Evolutionary conservation across 805 yeast genomes (phyloP).

Genomic region (Starmerella powellii): DNA sequence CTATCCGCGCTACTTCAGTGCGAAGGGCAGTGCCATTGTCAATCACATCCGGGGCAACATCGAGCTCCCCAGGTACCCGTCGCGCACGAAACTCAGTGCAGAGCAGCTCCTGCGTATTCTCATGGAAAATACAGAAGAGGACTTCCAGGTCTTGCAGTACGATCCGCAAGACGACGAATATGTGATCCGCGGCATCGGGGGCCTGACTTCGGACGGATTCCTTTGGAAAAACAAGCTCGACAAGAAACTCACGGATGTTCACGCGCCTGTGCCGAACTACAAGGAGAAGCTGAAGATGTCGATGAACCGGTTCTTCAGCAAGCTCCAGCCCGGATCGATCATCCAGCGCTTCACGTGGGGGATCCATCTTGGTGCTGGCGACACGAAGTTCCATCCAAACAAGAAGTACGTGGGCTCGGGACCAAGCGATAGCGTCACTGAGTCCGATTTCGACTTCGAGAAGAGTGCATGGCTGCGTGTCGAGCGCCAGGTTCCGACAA

Average conservation of each 20-base stretch:
- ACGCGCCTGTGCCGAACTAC: constrained; percentile 64
- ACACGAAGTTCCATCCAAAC: constrained; percentile 36
- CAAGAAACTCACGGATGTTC: constrained; percentile 47
- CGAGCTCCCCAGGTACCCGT: constrained; percentile 8
- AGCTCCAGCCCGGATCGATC: constrained; percentile 41
- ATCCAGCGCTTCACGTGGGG: constrained; percentile 64
- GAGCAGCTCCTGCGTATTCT: constrained; percentile 11
- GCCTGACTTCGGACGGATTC: constrained; percentile 64
- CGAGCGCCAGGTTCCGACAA: constrained; percentile 47
- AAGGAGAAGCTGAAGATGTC: constrained; percentile 42
- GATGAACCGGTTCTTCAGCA: constrained; percentile 56
- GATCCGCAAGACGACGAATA: constrained; percentile 29
- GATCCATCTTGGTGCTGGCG: constrained; percentile 34
- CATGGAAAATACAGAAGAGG: constrained; percentile 44
- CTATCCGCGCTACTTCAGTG: constrained; percentile 43
- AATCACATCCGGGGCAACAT: constrained; percentile 4
- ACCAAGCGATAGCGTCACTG: constrained; percentile 1
- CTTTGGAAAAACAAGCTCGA: constrained; percentile 46
- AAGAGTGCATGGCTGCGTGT: constrained; percentile 40
- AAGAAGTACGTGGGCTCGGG: constrained; percentile 31
- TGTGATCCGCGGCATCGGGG: constrained; percentile 42
- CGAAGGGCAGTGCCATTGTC: constrained; percentile 10
- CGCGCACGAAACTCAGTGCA: not conserved
- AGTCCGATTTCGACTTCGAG: constrained; percentile 29
- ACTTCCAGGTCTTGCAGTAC: constrained; percentile 48